Evolutionary conservation across 352 stramenopile species (phyloP).

Genomic region (Phytophthora foliorum): DNA sequence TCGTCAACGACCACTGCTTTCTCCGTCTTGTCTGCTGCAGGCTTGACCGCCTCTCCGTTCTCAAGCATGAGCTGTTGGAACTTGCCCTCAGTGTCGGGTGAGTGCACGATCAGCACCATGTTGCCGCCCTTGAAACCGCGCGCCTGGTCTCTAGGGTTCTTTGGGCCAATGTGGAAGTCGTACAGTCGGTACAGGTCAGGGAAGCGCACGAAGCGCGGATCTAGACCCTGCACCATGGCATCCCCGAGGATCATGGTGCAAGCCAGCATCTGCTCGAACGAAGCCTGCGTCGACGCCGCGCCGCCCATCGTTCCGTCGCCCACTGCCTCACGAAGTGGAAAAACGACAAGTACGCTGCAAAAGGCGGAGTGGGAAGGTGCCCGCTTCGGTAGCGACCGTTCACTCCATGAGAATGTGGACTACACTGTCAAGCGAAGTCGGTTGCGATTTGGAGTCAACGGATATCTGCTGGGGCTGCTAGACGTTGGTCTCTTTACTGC

Average conservation of each 20-base stretch:
- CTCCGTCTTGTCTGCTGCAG: constrained; percentile 22
- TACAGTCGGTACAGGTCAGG: constrained; percentile 86
- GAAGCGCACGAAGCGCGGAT: constrained; percentile 83
- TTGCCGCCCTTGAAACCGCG: constrained; percentile 64
- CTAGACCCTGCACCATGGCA: constrained; percentile 83
- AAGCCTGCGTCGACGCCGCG: constrained; percentile 72
- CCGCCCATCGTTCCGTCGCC: constrained; percentile 62
- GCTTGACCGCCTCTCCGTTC: constrained; percentile 23
- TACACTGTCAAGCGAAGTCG: constrained; percentile 21
- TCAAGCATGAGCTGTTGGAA: constrained; percentile 57
- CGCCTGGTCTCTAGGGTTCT: constrained; percentile 47
- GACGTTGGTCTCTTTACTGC: constrained; percentile 15
- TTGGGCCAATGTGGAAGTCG: constrained; percentile 84
- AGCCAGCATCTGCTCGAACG: constrained; percentile 87
- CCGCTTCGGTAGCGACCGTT: constrained; percentile 25
- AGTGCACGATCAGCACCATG: constrained; percentile 74
- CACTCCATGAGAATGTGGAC: constrained; percentile 21
- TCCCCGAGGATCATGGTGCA: constrained; percentile 88
- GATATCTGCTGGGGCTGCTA: constrained; percentile 8
- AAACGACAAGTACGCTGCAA: background rate
- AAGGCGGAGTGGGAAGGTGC: constrained; percentile 14
- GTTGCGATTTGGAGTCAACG: constrained; percentile 28
- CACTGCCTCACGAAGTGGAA: constrained; percentile 11
- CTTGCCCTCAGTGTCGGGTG: constrained; percentile 57
- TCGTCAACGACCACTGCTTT: constrained; percentile 27